Conservation (phyloP, 129 eudicot species). For the Ambrosia trifida region DNA sequence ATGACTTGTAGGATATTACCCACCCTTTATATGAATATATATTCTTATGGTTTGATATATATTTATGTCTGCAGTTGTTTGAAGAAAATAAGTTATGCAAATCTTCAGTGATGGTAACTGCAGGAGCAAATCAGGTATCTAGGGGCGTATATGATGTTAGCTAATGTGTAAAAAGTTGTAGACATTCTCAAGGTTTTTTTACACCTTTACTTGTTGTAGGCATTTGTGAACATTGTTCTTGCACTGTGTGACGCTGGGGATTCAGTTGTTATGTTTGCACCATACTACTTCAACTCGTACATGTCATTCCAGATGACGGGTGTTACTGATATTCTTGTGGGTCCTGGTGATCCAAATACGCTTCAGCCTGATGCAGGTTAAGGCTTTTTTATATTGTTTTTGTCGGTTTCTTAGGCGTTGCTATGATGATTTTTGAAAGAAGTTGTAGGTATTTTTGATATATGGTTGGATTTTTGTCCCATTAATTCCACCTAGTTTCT, state of each 20-base stretch:
- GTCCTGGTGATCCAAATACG: slow-evolving; percentile 87
- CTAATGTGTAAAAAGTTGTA: background rate
- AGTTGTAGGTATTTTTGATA: background rate
- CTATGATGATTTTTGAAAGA: slow-evolving; percentile 5
- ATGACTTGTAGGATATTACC: background rate
- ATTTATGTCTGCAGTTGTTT: slow-evolving; percentile 51
- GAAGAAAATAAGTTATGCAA: slow-evolving; percentile 72
- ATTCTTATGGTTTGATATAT: too few species aligned
- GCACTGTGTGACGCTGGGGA: slow-evolving; percentile 96
- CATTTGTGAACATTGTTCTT: slow-evolving; percentile 93
- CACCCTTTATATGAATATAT: background rate
- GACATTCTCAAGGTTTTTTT: slow-evolving; percentile 5
- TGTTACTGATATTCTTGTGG: slow-evolving; percentile 84
- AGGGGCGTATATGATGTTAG: slow-evolving; percentile 6
- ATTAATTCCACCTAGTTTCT: too few species aligned
- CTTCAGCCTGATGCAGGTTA: slow-evolving; percentile 97
- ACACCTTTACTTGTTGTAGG: slow-evolving; percentile 47
- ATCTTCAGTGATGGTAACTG: slow-evolving; percentile 97
- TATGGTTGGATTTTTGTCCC: too few species aligned
- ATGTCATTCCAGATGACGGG: slow-evolving; percentile 99
- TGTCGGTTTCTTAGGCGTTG: background rate
- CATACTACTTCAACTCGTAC: slow-evolving; percentile 98
- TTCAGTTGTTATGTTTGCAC: slow-evolving; percentile 95
- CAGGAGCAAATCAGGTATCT: slow-evolving; percentile 99
- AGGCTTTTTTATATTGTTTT: slow-evolving; percentile 1